A percentile compares a stretch with the other conserved stretches of the same genome.
phyloP scores from a whole-genome alignment of 2,329 filamentous ascomycete species.

The Pseudocercospora macadamiae region DNA sequence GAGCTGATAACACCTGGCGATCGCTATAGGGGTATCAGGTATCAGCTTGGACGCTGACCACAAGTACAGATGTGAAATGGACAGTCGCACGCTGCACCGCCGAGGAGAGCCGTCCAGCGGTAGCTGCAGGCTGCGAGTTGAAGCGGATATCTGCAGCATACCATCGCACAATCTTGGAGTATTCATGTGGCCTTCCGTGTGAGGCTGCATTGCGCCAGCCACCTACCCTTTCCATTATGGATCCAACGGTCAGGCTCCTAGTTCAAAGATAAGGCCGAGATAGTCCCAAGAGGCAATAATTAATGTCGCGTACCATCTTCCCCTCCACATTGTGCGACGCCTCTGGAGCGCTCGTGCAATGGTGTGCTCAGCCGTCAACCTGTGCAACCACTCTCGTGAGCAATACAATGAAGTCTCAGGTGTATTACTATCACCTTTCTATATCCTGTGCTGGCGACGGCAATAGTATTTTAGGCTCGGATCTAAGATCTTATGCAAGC shows the following conservation, averaged over 20 bases:
- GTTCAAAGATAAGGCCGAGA: neutral
- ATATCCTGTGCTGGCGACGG: neutral
- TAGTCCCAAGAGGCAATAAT: neutral
- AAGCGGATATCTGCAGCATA: neutral
- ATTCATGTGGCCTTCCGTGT: neutral
- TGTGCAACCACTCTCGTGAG: neutral
- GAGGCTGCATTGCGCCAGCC: neutral
- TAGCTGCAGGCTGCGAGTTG: neutral
- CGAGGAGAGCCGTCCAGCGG: neutral
- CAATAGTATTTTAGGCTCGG: neutral
- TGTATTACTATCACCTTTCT: neutral
- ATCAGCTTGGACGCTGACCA: neutral
- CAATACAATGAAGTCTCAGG: neutral
- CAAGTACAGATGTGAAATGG: neutral
- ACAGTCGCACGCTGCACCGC: neutral
- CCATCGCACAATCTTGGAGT: slow-evolving; percentile 1
- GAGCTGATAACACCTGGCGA: neutral
- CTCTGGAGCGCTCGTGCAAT: neutral
- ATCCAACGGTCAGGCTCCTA: neutral
- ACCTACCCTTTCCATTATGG: neutral
- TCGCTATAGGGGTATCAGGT: neutral
- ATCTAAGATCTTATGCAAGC: slow-evolving; percentile 1
- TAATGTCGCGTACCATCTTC: neutral
- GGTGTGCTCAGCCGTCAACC: neutral
- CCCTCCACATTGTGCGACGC: neutral